Conservation (phyloP, 2,329 filamentous ascomycete genomes). For the Venturia carpophila region DNA sequence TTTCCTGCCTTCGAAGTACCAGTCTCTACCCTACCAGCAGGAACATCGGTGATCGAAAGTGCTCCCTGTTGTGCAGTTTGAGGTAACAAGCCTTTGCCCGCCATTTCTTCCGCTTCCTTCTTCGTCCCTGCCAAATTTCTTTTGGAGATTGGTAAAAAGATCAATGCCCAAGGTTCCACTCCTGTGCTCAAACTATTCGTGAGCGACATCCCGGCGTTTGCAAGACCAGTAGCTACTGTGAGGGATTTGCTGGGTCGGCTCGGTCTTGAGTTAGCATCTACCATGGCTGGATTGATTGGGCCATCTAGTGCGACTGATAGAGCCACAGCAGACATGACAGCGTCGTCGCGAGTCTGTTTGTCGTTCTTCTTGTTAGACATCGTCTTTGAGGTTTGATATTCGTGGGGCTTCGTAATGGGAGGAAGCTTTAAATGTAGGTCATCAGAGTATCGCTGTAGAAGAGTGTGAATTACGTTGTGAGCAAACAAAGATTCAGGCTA, state of each 20-base stretch:
- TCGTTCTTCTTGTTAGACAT: background rate
- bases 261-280: background rate
- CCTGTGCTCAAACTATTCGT: background rate
- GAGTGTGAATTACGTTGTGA: background rate
- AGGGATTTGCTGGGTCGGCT: background rate
- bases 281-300: background rate
- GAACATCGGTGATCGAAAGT: background rate
- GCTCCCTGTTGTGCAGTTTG: background rate
- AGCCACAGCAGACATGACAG: background rate
- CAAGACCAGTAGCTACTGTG: background rate
- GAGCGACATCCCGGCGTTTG: background rate
- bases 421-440: background rate
- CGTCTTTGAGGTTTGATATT: background rate
- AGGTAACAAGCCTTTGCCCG: background rate
- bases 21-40: background rate
- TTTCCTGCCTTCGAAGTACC: background rate
- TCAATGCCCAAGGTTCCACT: background rate
- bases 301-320: background rate
- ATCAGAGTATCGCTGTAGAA: background rate
- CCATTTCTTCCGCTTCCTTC: background rate
- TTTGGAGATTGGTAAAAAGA: background rate
- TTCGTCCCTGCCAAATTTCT: background rate
- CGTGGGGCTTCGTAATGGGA: background rate
- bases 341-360: background rate
- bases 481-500: background rate